A percentile compares a stretch with the other conserved stretches of the same genome.
These are phyloP conservation scores for Lyophyllum decastes DNA, from an alignment of 768 basidiomycete species.

Conservation along the genomic window DNA sequence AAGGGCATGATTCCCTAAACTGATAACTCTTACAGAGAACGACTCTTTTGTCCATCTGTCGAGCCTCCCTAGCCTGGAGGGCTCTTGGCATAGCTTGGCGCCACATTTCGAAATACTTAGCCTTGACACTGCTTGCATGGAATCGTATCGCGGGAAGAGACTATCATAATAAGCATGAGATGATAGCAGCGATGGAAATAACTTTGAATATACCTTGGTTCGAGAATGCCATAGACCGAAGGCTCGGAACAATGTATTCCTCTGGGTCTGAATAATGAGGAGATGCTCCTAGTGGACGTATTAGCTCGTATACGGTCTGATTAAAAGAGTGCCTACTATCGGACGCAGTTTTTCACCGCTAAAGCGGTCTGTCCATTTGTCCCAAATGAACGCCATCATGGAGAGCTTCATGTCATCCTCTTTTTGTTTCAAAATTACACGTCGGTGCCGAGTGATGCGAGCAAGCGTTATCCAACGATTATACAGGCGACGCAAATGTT, in stretches of 20 bases:
- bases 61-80: constrained; percentile 63
- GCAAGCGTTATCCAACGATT: constrained; percentile 67
- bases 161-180: constrained; percentile 33
- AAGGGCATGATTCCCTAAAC: constrained; percentile 8
- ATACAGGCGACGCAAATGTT: constrained; percentile 67
- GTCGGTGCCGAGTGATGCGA: constrained; percentile 61
- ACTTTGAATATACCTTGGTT: constrained; percentile 56
- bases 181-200: not conserved
- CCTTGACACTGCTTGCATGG: constrained; percentile 60
- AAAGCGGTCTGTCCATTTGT: constrained; percentile 78
- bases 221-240: constrained; percentile 77
- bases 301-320: not conserved
- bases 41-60: constrained; percentile 54
- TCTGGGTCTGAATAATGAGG: constrained; percentile 58
- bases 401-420: constrained; percentile 62
- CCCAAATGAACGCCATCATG: constrained; percentile 62
- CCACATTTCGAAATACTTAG: constrained; percentile 68
- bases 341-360: constrained; percentile 65
- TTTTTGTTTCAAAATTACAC: constrained; percentile 56
- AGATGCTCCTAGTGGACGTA: constrained; percentile 52
- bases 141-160: constrained; percentile 81
- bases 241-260: constrained; percentile 61
- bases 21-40: constrained; percentile 54
- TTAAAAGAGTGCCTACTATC: constrained; percentile 43
- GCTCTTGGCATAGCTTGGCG: constrained; percentile 70